Evolutionary conservation across 495 filamentous ascomycete genomes (phyloP).

Genomic region (Halenospora varia): DNA sequence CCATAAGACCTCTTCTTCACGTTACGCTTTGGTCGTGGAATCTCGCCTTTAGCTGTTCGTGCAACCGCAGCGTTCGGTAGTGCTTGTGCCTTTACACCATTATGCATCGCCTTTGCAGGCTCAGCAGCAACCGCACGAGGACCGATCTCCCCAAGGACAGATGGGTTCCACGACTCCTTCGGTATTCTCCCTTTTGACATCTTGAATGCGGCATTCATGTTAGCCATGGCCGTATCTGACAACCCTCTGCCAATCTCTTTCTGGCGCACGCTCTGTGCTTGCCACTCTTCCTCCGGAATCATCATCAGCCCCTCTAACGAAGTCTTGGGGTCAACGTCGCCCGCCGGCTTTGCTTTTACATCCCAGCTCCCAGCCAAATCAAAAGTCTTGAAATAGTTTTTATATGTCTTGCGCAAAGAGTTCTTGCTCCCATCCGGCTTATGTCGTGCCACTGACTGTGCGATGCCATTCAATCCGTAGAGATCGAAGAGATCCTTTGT

Average conservation of each 20-base stretch:
- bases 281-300: slow-evolving; percentile 53
- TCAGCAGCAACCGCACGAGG: slow-evolving; percentile 29
- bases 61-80: slow-evolving; percentile 6
- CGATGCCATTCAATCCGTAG: slow-evolving; percentile 44
- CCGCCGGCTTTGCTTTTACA: slow-evolving; percentile 42
- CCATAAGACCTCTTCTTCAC: slow-evolving; percentile 49
- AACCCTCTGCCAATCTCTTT: slow-evolving; percentile 54
- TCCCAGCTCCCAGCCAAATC: slow-evolving; percentile 50
- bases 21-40: slow-evolving; percentile 36
- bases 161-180: slow-evolving; percentile 42
- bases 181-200: slow-evolving; percentile 45
- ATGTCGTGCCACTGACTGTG: slow-evolving; percentile 47
- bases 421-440: slow-evolving; percentile 46
- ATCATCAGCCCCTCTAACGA: slow-evolving; percentile 42
- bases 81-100: slow-evolving; percentile 17
- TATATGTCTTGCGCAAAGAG: slow-evolving; percentile 56
- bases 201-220: slow-evolving; percentile 39
- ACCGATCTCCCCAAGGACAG: slow-evolving; percentile 48
- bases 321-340: slow-evolving; percentile 32
- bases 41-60: slow-evolving; percentile 20
- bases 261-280: slow-evolving; percentile 42
- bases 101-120: slow-evolving; percentile 15
- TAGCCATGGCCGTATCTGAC: slow-evolving; percentile 25
- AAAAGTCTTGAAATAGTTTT: slow-evolving; percentile 52
- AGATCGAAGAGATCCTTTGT: slow-evolving; percentile 49